Conservation (phyloP, 202 grass and related monocot genomes). For the Schoenoplectus tabernaemontani region DNA sequence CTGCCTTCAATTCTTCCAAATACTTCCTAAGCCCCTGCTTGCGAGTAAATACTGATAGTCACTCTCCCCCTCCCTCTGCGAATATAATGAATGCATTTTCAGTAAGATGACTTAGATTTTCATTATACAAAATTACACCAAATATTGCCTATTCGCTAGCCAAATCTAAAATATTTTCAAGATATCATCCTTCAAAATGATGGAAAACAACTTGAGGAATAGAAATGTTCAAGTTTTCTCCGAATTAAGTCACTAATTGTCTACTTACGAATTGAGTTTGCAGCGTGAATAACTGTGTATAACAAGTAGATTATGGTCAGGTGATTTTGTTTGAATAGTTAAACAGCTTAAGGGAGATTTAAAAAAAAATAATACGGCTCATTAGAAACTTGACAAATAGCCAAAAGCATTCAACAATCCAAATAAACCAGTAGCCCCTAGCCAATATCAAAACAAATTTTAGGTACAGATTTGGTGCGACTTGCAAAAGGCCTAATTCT, state of each 20-base stretch:
- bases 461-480: background rate
- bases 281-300: background rate
- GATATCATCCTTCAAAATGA: background rate
- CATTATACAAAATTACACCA: background rate
- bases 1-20: constrained; percentile 21
- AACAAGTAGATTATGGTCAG: background rate
- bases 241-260: background rate
- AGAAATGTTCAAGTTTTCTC: background rate
- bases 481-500: background rate
- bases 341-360: background rate
- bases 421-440: background rate
- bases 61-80: background rate
- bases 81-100: background rate
- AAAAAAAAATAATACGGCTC: too few relatives aligned
- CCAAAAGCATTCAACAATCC: background rate
- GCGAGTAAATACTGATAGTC: constrained; percentile 20
- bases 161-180: background rate
- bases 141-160: background rate
- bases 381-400: background rate
- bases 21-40: constrained; percentile 12
- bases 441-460: background rate
- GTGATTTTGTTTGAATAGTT: background rate
- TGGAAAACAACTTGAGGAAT: background rate
- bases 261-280: background rate
- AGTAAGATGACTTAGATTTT: background rate